Evolutionary conservation across 2,329 filamentous ascomycete species (phyloP), one percentile per base, ranked within the genome.

Genomic region (Aspergillus sclerotialis): DNA sequence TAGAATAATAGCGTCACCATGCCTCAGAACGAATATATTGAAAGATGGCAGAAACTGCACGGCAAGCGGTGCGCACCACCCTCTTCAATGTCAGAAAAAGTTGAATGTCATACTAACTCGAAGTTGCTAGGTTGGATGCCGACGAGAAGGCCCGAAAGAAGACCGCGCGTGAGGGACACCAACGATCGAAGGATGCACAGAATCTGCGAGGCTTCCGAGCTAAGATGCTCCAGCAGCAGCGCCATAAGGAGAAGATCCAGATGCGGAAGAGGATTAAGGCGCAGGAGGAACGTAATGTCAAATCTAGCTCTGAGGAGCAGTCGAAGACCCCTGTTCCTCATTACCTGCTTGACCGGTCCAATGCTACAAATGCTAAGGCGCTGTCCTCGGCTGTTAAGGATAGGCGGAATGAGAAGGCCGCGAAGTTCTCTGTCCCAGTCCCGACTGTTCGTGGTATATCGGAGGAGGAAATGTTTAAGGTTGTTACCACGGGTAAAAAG

Each of bases 381-480:
- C 71, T 94, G 32, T 82, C 76, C 38, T 84, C 76, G 40, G 84
- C 88, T 35, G 94, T 95, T 69, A 98, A 96, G 76, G 87, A 95
- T 64, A 94, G 94, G 74, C 76, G 92, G 26, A 76, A 76, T 44
- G 93, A 94, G 64, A 94, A 95, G 75, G 87, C 89, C 5, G 92
- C 92, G 32, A 85, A 90, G 58, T 96, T 95, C 61, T 77, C 76
- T 19, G 92, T 96, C 25, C 92, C 92, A 2, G 64, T 98, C 55
- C 92, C 92, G 23, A 95, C 94, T 68, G 92, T 96, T 28, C 78
- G 85, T 54, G 90, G 87, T 45, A 95, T 96, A 50, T 80, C 78
- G 48, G 90, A 96, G 69, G 87, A 94, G 72, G 90, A 94, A 70
- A 90, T 95, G 83, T 96, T 96, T 73, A 90, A 86, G 67, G 89